phyloP scores from a whole-genome alignment of 179 eudicot genomes.

The Nepenthes alata region DNA sequence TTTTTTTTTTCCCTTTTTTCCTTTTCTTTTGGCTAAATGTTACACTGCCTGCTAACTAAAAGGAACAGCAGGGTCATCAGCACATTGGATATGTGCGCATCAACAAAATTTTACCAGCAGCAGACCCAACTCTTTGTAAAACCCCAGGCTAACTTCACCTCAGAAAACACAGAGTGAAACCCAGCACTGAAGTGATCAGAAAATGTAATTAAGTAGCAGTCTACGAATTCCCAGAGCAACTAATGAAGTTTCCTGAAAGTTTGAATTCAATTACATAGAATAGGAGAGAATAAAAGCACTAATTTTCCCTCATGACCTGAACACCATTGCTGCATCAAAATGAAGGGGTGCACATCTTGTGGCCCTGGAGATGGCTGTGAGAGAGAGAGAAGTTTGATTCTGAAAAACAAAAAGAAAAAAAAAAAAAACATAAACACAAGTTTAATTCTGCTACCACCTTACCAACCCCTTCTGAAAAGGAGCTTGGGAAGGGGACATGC shows the following conservation, averaged over 20 bases:
- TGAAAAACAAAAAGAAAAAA: background rate
- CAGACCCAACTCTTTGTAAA: slow-evolving; percentile 75
- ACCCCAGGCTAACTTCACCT: slow-evolving; percentile 61
- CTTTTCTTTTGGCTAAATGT: too few relatives aligned
- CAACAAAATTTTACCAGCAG: slow-evolving; percentile 45
- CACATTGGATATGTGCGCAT: background rate
- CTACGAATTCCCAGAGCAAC: slow-evolving; percentile 53
- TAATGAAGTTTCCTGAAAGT: slow-evolving; percentile 57
- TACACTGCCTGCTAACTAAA: too few relatives aligned
- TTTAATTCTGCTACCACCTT: too few relatives aligned
- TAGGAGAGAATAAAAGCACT: background rate
- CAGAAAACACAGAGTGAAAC: slow-evolving; percentile 43
- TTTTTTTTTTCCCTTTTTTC: too few relatives aligned
- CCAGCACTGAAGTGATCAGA: slow-evolving; percentile 29
- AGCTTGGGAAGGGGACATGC: background rate
- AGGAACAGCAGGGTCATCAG: too few relatives aligned
- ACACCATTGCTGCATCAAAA: slow-evolving; percentile 50
- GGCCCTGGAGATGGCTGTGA: slow-evolving; percentile 80
- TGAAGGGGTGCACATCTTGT: slow-evolving; percentile 61
- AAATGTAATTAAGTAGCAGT: slow-evolving; percentile 61
- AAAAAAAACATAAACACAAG: too few relatives aligned
- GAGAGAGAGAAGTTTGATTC: slow-evolving; percentile 10
- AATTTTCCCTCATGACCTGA: slow-evolving; percentile 38
- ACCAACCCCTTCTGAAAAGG: too few relatives aligned
- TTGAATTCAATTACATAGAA: slow-evolving; percentile 2